Evolutionary conservation across 768 basidiomycete species (phyloP), one percentile per base, ranked within the genome.

Genomic region (Kondoa subrosea): DNA sequence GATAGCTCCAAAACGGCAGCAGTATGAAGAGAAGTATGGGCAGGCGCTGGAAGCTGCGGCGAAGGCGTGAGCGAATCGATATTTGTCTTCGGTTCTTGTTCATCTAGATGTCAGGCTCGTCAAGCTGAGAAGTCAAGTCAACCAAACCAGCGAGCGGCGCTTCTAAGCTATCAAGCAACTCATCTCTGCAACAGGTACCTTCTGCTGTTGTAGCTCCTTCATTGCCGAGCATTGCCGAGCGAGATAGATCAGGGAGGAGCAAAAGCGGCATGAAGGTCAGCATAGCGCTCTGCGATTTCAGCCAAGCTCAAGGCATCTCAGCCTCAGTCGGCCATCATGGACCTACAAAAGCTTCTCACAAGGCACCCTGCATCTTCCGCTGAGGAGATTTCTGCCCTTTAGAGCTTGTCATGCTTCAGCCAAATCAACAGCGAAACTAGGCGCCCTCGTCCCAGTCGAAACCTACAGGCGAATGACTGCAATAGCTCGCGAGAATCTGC

Each of bases 401-500:
- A 93, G 93, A 1, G 82, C 87, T 0, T 96, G 92, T 74, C 92
- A 97, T 75, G 86, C 88, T 0, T 81, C 83, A 12, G 85, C 89
- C 0, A 88, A 89, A 0, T 87, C 88, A 17, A 85, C 87, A 34
- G 89, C 88, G 12, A 91, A 83, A 75, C 81, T 96, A 31, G 92
- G 87, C 68, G 93, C 93, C 1, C 80, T 85, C 3, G 81, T 95
- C 21, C 86, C 92, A 1, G 71, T 86, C 64, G 80, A 82, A 4
- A 81, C 83, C 16, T 95, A 96, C 78, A 74, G 80, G 21, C 81
- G 82, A 71, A 88, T 97, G 87, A 75, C 82, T 29, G 72, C 73
- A 31, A 78, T 83, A 29, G 88, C 85, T 12, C 78, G 79, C 66
- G 80, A 81, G 71, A 91, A 89, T 75, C 85, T 88, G 0, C 76